Conservation (phyloP, 2,329 filamentous ascomycete species). For the Apiospora arundinis region DNA sequence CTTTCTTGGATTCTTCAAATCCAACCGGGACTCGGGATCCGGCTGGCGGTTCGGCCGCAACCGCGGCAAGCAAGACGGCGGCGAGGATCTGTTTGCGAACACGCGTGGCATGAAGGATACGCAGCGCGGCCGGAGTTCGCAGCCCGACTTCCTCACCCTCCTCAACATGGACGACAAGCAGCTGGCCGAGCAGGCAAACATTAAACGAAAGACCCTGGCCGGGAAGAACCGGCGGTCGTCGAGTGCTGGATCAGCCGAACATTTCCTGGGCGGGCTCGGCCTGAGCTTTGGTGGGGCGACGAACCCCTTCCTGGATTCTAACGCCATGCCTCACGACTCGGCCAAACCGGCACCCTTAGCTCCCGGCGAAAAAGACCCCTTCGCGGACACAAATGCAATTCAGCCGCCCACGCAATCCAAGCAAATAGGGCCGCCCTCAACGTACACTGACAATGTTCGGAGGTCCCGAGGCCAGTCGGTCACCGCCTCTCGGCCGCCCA, state of each 20-base stretch:
- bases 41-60: conserved; percentile 22
- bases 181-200: conserved; percentile 33
- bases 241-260: conserved; percentile 44
- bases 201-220: conserved; percentile 24
- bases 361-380: conserved; percentile 47
- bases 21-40: conserved; percentile 44
- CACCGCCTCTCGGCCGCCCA: conserved; percentile 36
- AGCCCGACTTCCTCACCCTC: conserved; percentile 52
- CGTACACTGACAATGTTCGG: conserved; percentile 54
- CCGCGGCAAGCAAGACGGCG: conserved; percentile 29
- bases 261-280: conserved; percentile 48
- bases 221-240: conserved; percentile 35
- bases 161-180: conserved; percentile 51
- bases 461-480: conserved; percentile 57
- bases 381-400: conserved; percentile 56
- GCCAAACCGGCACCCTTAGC: conserved; percentile 46
- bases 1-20: conserved; percentile 51
- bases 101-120: conserved; percentile 35
- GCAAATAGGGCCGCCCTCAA: conserved; percentile 41
- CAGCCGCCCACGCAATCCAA: conserved; percentile 32
- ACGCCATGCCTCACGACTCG: conserved; percentile 47
- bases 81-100: conserved; percentile 36
- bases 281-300: conserved; percentile 42
- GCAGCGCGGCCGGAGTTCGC: conserved; percentile 32
- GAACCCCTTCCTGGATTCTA: conserved; percentile 57